phyloP scores from a whole-genome alignment of 1,284 basidiomycete species.

The Cryptococcus sp. region DNA sequence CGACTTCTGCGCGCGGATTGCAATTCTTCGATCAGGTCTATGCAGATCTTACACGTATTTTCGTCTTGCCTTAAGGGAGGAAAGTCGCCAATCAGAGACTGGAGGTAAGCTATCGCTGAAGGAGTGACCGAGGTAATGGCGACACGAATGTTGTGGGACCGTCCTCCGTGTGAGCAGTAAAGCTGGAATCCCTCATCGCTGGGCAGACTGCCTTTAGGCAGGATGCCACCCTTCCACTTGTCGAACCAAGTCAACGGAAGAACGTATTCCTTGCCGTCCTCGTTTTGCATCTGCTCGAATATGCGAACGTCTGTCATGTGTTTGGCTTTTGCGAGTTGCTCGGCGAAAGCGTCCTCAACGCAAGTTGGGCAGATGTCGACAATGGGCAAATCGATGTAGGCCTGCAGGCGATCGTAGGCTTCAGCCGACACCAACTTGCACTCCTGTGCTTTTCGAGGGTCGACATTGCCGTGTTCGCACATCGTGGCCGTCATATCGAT shows the following conservation, averaged over 20 bases:
- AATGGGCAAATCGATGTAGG: conserved; percentile 10
- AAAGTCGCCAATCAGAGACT: conserved; percentile 38
- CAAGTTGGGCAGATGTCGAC: conserved; percentile 36
- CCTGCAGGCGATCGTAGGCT: conserved; percentile 29
- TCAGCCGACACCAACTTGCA: conserved; percentile 26
- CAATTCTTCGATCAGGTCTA: background rate
- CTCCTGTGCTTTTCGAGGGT: conserved; percentile 24
- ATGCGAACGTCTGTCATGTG: conserved; percentile 12
- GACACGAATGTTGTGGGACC: conserved; percentile 3
- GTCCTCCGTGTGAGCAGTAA: conserved; percentile 39
- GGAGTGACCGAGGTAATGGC: conserved; percentile 13
- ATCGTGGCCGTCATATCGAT: conserved; percentile 23
- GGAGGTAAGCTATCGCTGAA: conserved; percentile 27
- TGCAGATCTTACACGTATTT: conserved; percentile 23
- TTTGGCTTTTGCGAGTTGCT: background rate
- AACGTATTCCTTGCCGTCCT: conserved; percentile 17
- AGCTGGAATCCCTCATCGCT: conserved; percentile 27
- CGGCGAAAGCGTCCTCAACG: conserved; percentile 22
- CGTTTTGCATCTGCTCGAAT: conserved; percentile 30
- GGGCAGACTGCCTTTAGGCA: conserved; percentile 16
- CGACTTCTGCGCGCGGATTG: conserved; percentile 6
- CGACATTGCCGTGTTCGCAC: conserved; percentile 34
- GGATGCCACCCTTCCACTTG: conserved; percentile 25
- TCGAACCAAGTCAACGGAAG: conserved; percentile 34
- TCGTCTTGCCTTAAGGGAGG: conserved; percentile 10